Conservation (phyloP, 495 filamentous ascomycete species). For the Polyplosphaeria fusca region DNA sequence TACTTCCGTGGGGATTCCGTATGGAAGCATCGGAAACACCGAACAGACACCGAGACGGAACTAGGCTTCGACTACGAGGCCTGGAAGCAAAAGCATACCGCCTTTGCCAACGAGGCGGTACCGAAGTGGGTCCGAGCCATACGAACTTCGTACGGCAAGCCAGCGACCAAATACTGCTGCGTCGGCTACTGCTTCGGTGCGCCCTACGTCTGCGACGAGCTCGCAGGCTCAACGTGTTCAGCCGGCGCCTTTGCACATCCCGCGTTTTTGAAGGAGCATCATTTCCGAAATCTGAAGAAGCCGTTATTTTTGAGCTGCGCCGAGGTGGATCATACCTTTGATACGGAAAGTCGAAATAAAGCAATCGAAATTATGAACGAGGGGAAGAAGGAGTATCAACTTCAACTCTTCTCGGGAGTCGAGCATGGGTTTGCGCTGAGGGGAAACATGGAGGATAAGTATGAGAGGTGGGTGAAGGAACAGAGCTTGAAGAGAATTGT, state of each 20-base stretch:
- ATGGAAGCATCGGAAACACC: constrained; percentile 44
- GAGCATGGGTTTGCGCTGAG: constrained; percentile 33
- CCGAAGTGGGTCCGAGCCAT: constrained; percentile 42
- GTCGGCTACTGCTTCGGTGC: constrained; percentile 49
- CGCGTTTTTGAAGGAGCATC: constrained; percentile 41
- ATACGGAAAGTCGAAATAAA: constrained; percentile 23
- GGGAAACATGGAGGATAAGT: constrained; percentile 26
- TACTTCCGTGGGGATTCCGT: constrained; percentile 47
- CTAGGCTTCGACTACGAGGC: constrained; percentile 44
- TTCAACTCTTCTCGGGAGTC: constrained; percentile 33
- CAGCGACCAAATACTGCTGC: constrained; percentile 38
- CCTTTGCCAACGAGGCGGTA: constrained; percentile 38
- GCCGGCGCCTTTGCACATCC: constrained; percentile 48
- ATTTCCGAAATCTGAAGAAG: constrained; percentile 37
- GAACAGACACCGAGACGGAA: constrained; percentile 36
- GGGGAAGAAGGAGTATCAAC: constrained; percentile 24
- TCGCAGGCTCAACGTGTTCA: constrained; percentile 31
- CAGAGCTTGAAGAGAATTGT: constrained; percentile 40
- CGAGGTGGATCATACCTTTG: constrained; percentile 35
- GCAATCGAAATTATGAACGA: constrained; percentile 31
- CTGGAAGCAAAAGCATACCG: constrained; percentile 43
- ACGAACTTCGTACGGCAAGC: constrained; percentile 36
- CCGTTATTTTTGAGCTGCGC: constrained; percentile 33
- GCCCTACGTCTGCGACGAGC: constrained; percentile 41
- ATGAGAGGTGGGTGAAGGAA: constrained; percentile 40